These are phyloP conservation scores for Camelina neglecta DNA, from an alignment of 345 rosid genomes.

Conservation along the genomic window DNA sequence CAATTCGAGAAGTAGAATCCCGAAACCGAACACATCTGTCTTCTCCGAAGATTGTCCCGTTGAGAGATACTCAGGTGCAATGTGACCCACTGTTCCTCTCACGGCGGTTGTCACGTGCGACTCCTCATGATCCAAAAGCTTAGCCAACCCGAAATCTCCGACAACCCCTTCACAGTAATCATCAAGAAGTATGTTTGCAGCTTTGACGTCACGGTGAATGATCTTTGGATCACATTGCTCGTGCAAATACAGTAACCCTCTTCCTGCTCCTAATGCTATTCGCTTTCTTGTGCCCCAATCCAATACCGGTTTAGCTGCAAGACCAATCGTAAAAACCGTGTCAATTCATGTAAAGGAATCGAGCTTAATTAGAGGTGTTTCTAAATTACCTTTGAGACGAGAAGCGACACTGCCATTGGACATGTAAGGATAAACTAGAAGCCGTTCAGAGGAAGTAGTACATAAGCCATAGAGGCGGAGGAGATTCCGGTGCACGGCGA, in stretches of 20 bases:
- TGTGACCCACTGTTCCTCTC: conserved; percentile 96
- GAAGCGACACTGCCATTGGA: conserved; percentile 94
- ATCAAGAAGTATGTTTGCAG: conserved; percentile 92
- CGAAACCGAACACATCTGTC: conserved; percentile 95
- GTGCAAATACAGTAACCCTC: conserved; percentile 91
- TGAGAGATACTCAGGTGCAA: conserved; percentile 93
- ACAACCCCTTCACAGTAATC: conserved; percentile 86
- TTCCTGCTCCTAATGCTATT: conserved; percentile 89
- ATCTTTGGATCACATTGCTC: conserved; percentile 98
- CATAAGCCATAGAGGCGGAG: conserved; percentile 85
- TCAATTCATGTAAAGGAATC: conserved; percentile 10
- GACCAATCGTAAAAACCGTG: conserved; percentile 18
- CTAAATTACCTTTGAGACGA: conserved; percentile 77
- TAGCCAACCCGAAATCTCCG: conserved; percentile 95
- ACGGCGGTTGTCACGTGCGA: conserved; percentile 96
- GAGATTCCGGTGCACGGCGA: conserved; percentile 90
- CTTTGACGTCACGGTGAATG: conserved; percentile 95
- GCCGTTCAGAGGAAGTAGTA: conserved; percentile 72
- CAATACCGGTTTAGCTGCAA: conserved; percentile 74
- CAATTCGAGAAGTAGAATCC: conserved; percentile 84
- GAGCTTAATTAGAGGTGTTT: not conserved
- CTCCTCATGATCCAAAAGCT: conserved; percentile 83
- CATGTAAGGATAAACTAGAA: conserved; percentile 94
- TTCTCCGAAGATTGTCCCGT: conserved; percentile 96
- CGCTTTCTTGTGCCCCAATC: conserved; percentile 94